A percentile compares a stretch with the other conserved stretches of the same genome.
Evolutionary conservation across 1,284 basidiomycete species (phyloP).

Genomic region (Rhodotorula sp.): DNA sequence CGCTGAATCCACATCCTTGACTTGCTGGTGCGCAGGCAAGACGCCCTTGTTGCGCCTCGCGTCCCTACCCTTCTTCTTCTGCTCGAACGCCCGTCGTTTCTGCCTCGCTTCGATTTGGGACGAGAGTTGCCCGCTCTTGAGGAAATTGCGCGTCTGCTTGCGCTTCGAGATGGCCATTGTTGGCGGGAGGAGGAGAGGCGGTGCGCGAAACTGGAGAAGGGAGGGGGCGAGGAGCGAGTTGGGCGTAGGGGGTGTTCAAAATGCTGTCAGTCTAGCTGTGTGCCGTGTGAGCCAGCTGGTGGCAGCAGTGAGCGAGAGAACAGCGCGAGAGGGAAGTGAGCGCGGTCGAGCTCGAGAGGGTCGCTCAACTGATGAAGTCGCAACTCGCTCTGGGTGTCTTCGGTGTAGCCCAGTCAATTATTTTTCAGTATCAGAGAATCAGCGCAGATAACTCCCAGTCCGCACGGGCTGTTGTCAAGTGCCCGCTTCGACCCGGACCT

Average conservation of each 20-base stretch:
- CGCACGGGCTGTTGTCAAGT: background rate
- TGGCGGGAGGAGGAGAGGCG: background rate
- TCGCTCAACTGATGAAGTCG: too few relatives aligned
- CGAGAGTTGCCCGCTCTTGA: conserved; percentile 78
- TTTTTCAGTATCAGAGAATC: too few relatives aligned
- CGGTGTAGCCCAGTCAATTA: too few relatives aligned
- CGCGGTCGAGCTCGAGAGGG: background rate
- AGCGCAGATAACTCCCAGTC: too few relatives aligned
- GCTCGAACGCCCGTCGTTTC: conserved; percentile 69
- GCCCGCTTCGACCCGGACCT: background rate
- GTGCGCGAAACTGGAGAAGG: background rate
- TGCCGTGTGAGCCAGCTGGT: too few relatives aligned
- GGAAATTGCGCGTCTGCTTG: conserved; percentile 82
- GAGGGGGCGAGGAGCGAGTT: background rate
- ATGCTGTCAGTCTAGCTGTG: too few relatives aligned
- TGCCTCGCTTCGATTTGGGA: conserved; percentile 63
- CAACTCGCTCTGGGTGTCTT: too few relatives aligned
- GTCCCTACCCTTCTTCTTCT: conserved; percentile 47
- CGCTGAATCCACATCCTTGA: conserved; percentile 43
- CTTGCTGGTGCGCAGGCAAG: conserved; percentile 18
- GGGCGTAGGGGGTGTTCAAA: background rate
- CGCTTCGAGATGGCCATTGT: conserved; percentile 55
- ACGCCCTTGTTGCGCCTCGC: conserved; percentile 34
- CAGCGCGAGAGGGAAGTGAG: background rate
- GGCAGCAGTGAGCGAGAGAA: too few relatives aligned